A percentile compares a stretch with the other conserved stretches of the same genome.
Conservation (phyloP, 257 asterid genomes). For the Ballota nigra region DNA sequence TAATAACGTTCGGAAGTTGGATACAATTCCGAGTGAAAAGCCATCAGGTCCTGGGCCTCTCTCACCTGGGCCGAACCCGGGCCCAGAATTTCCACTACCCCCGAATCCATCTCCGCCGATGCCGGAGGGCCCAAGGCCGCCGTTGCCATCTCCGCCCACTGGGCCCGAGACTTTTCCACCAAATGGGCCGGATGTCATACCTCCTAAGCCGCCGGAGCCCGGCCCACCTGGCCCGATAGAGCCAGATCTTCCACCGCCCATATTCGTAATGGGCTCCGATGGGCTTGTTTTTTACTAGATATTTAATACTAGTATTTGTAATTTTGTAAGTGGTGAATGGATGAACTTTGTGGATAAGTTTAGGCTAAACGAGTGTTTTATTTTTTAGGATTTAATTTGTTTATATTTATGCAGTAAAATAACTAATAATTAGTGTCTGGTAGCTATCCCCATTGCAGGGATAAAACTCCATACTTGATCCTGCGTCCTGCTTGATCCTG, state of each 20-base stretch:
- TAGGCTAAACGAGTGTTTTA: background rate
- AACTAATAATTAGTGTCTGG: too few species aligned
- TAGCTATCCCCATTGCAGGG: too few species aligned
- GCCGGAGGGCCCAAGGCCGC: slow-evolving; percentile 47
- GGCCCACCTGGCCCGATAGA: slow-evolving; percentile 24
- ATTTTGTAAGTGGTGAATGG: background rate
- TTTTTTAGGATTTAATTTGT: too few species aligned
- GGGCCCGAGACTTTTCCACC: slow-evolving; percentile 27
- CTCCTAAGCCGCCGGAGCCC: slow-evolving; percentile 35
- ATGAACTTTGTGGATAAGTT: background rate
- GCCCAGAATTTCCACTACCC: slow-evolving; percentile 41
- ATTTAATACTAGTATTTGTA: background rate
- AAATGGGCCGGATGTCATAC: slow-evolving; percentile 34
- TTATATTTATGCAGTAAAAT: too few species aligned
- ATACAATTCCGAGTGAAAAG: slow-evolving; percentile 43
- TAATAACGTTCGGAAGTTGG: slow-evolving; percentile 36
- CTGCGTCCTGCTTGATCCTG: too few species aligned
- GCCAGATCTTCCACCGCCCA: slow-evolving; percentile 33
- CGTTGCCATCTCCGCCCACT: slow-evolving; percentile 26
- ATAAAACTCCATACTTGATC: too few species aligned
- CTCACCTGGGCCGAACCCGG: slow-evolving; percentile 40
- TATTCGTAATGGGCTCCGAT: slow-evolving; percentile 23
- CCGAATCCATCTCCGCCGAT: slow-evolving; percentile 42
- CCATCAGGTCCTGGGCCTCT: slow-evolving; percentile 42
- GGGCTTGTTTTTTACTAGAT: slow-evolving; percentile 17